Percentiles rank a stretch among this genome's conserved stretches.
These are phyloP conservation scores for Sporothrix pallida DNA, from an alignment of 2,329 filamentous ascomycete species.

Conservation along the genomic window DNA sequence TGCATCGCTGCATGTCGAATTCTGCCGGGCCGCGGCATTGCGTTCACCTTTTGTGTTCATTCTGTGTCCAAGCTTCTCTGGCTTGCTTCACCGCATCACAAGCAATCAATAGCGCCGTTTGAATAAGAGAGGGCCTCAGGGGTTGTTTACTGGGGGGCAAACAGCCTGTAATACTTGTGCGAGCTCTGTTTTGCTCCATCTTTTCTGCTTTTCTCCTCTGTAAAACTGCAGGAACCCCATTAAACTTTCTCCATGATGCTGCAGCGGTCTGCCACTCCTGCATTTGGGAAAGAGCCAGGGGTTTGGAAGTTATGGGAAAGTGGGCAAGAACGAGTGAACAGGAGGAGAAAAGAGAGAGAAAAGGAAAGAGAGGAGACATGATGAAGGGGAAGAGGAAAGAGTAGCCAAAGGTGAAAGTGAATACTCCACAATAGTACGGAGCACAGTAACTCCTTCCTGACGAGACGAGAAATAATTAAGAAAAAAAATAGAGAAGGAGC, in stretches of 20 bases:
- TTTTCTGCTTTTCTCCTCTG: neutral
- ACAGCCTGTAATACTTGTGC: neutral
- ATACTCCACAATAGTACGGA: neutral
- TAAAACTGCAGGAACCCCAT: constrained; percentile 15
- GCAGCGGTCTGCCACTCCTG: constrained; percentile 12
- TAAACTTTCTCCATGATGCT: neutral
- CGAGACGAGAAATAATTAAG: neutral
- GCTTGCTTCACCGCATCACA: constrained; percentile 21
- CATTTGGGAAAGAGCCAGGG: constrained; percentile 26
- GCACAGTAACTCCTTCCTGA: neutral
- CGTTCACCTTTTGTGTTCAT: no score
- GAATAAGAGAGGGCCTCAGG: neutral
- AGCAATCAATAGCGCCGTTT: constrained; percentile 21
- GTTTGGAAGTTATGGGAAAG: neutral
- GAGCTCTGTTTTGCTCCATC: neutral
- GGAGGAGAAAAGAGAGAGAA: neutral
- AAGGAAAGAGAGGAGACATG: no score
- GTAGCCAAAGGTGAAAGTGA: no score
- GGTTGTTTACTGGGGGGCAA: neutral
- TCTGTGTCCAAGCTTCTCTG: neutral
- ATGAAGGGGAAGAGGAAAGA: constrained; percentile 12
- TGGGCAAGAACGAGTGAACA: neutral
- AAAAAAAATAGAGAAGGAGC: constrained; percentile 8
- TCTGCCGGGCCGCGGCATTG: no score
- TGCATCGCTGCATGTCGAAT: neutral